Evolutionary conservation across 257 asterid species (phyloP), one percentile per base, ranked within the genome.

Genomic region (Rauvolfia tetraphylla): DNA sequence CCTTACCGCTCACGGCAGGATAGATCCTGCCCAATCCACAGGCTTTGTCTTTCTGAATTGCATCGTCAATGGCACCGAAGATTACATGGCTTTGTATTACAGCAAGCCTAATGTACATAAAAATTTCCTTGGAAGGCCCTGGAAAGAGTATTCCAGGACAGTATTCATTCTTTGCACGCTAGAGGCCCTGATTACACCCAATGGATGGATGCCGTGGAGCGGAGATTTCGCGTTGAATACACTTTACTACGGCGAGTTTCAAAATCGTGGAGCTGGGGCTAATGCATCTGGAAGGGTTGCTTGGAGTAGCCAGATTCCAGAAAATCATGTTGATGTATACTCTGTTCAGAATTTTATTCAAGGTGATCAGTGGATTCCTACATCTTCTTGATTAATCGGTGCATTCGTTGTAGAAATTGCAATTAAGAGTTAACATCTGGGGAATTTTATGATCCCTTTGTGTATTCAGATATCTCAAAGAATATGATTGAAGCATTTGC

Each of bases 131-230:
- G 88, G 85, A 39, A 69, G 88, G 79, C 88, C 86, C 8, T 85
- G 88, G 88, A 82, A 80, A 38, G 84, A 85, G 56, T 85, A 71
- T 72, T 80, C 86, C 5, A 79, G 84, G 79, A 82, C 86, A 4
- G 80, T 85, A 9, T 82, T 85, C 78, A 72, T 82, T 3, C 62
- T 42, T 18, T 80, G 81, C 68, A 61, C 75, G 1, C 23, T 84
- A 51, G 86, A 76, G 68, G 68, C 65, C 44, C 76, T 84, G 20
- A 51, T 84, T 33, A 34, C 68, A 5, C 72, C 82, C 0, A 80
- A 48, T 2, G 88, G 88, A 74, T 84, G 85, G 85, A 4, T 81
- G 80, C 82, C 82, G 1, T 84, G 88, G 88, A 29, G 14, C 3
- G 84, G 78, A 1, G 82, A 82, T 76, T 82, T 79, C n/a, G 88